Conservation (phyloP, 2,329 filamentous ascomycete species). For the Neonectria faginata region DNA sequence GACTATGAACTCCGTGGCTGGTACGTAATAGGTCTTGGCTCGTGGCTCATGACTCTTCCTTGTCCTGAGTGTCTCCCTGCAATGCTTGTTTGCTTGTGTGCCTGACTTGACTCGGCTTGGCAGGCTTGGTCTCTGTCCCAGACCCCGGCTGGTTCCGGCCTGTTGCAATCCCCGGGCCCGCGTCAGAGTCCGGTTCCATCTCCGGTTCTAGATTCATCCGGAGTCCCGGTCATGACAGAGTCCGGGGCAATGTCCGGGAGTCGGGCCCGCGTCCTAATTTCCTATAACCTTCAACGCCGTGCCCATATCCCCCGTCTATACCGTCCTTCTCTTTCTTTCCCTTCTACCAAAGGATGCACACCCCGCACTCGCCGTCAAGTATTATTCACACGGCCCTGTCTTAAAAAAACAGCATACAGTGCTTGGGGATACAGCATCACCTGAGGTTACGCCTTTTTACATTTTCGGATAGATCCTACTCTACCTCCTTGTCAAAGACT, state of each 20-base stretch:
- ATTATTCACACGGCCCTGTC: constrained; percentile 9
- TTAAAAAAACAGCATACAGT: constrained; percentile 1
- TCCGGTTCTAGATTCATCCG: background rate
- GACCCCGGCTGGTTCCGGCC: constrained; percentile 9
- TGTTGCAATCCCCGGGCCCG: background rate
- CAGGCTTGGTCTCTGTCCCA: constrained; percentile 7
- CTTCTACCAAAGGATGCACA: background rate
- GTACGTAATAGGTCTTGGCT: background rate
- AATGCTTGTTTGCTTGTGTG: background rate
- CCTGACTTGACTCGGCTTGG: background rate
- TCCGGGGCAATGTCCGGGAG: constrained; percentile 2
- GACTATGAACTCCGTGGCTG: background rate
- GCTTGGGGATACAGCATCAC: constrained; percentile 27
- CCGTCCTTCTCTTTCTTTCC: constrained; percentile 15
- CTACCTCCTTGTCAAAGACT: constrained; percentile 51
- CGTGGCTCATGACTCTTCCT: background rate
- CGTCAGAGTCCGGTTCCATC: constrained; percentile 1
- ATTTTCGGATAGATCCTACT: constrained; percentile 34
- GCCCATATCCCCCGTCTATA: constrained; percentile 13
- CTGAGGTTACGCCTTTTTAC: constrained; percentile 29
- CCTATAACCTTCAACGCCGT: constrained; percentile 20
- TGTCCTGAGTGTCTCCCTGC: background rate
- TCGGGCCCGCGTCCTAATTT: constrained; percentile 3
- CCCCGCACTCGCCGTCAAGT: constrained; percentile 3
- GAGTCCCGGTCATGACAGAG: too few relatives aligned